phyloP scores from a whole-genome alignment of 345 rosid genomes.

The rapeseed (Brassica napus) region Da-Ae NC_063445.1:11231501-11232000 shows the following conservation, averaged over 20 bases:
- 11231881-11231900: background rate
- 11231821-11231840: background rate
- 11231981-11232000: background rate
- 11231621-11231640: too few species aligned
- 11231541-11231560: too few species aligned
- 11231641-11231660: too few species aligned
- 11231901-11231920: background rate
- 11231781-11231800: background rate
- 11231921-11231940: background rate
- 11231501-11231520: too few species aligned
- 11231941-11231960: background rate
- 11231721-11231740: conserved; percentile 11
- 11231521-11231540: too few species aligned
- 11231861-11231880: background rate
- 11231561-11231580: too few species aligned
- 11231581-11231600: too few species aligned
- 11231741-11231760: conserved; percentile 3
- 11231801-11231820: background rate
- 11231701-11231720: conserved; percentile 20
- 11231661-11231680: too few species aligned
- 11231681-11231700: background rate
- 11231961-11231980: too few species aligned
- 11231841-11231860: background rate
- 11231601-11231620: too few species aligned
- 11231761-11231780: conserved; percentile 7